Conservation (phyloP, 495 filamentous ascomycete genomes). For the Penicillium parvum region DNA sequence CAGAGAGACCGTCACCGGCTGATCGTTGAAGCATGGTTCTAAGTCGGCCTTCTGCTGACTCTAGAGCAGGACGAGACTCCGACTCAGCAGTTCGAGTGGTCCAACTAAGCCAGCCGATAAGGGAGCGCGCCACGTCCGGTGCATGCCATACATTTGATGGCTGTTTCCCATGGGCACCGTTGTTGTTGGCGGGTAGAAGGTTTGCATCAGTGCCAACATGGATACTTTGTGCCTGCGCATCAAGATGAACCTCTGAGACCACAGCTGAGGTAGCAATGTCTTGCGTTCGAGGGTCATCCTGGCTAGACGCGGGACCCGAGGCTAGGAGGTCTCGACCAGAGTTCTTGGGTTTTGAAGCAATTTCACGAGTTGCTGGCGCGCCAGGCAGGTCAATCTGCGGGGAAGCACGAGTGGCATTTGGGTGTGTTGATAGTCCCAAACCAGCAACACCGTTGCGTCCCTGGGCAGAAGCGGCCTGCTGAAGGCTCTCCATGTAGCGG, state of each 20-base stretch:
- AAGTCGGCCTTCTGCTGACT: conserved; percentile 38
- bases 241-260: conserved; percentile 38
- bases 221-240: conserved; percentile 30
- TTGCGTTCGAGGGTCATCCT: conserved; percentile 6
- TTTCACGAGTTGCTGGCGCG: conserved; percentile 28
- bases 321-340: conserved; percentile 30
- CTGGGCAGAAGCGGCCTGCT: conserved; percentile 17
- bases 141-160: conserved; percentile 1
- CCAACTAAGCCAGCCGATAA: conserved; percentile 37
- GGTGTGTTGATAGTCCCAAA: conserved; percentile 6
- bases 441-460: conserved; percentile 8
- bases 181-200: background rate
- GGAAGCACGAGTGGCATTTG: conserved; percentile 1
- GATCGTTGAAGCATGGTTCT: conserved; percentile 36
- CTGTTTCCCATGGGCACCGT: background rate
- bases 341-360: conserved; percentile 27
- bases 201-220: background rate
- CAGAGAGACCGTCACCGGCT: background rate
- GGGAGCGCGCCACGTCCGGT: conserved; percentile 26
- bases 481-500: conserved; percentile 30
- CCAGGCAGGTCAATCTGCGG: background rate
- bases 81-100: conserved; percentile 18
- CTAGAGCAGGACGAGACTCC: conserved; percentile 13
- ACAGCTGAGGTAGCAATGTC: conserved; percentile 35
- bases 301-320: conserved; percentile 6